phyloP scores from a whole-genome alignment of 78 protist genomes.

The Salpingoeca rosetta region DNA sequence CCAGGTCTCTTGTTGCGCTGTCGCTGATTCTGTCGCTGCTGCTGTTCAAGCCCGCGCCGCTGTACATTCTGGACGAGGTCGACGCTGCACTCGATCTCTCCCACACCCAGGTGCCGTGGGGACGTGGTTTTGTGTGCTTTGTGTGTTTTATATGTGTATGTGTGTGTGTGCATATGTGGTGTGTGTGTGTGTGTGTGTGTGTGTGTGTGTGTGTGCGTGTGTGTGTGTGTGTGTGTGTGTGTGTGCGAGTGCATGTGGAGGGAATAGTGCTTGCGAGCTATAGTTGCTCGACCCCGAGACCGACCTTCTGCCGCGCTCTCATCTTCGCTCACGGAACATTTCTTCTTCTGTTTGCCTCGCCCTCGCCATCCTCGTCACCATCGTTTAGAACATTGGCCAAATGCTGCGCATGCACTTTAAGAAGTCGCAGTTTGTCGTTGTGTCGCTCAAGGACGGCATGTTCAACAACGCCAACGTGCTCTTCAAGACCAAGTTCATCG shows the following conservation, averaged over 20 bases:
- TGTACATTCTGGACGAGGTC: conserved; percentile 99
- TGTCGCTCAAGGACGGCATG: conserved; percentile 85
- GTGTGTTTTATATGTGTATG: too few relatives aligned
- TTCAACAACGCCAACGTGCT: conserved; percentile 90
- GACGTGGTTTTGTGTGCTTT: conserved; percentile 69
- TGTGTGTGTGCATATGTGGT: too few relatives aligned
- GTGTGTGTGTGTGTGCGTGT: neutral
- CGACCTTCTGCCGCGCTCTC: too few relatives aligned
- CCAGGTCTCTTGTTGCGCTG: conserved; percentile 94
- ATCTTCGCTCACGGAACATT: too few relatives aligned
- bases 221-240: too few relatives aligned
- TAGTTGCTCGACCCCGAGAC: too few relatives aligned
- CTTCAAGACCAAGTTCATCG: conserved; percentile 76
- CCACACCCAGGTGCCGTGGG: conserved; percentile 98
- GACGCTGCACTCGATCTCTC: conserved; percentile 98
- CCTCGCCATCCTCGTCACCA: too few relatives aligned
- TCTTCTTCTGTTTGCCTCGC: too few relatives aligned
- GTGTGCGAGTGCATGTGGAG: too few relatives aligned
- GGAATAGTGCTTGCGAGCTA: too few relatives aligned
- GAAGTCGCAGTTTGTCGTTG: conserved; percentile 81
- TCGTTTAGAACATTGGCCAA: conserved; percentile 76
- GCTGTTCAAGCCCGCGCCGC: conserved; percentile 97
- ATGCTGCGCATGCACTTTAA: conserved; percentile 68
- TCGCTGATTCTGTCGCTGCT: conserved; percentile 94
- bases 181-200: too few relatives aligned